Percentiles rank a stretch among this genome's conserved stretches.
Evolutionary conservation across 2,329 filamentous ascomycete species (phyloP).

Genomic region (Nakataea oryzae): DNA sequence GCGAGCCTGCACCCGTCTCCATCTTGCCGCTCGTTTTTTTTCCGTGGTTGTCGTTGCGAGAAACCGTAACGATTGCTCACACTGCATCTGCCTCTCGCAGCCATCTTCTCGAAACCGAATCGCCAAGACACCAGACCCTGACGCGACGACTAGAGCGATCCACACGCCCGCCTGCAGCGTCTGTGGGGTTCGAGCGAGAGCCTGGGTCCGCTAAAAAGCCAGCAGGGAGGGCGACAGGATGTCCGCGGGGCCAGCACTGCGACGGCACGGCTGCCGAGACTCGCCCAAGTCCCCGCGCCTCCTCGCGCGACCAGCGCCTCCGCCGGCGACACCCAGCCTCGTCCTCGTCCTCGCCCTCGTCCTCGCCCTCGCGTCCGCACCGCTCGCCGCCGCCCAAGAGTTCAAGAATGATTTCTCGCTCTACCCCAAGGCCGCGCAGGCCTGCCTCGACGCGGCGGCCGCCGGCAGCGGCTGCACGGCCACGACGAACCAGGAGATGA

Average conservation of each 20-base stretch:
- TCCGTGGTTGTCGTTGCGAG: background rate
- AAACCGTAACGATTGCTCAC: too few relatives aligned
- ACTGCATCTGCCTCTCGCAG: too few relatives aligned
- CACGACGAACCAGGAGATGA: conserved; percentile 26
- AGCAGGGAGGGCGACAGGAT: background rate
- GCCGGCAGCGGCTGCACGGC: conserved; percentile 28
- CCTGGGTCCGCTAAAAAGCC: background rate
- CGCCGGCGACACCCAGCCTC: background rate
- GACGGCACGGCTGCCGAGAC: background rate
- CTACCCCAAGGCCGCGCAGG: conserved; percentile 29
- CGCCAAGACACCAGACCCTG: too few relatives aligned
- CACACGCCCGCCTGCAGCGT: background rate
- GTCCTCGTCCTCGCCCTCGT: conserved; percentile 17
- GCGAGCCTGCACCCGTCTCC: background rate
- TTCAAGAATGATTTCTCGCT: conserved; percentile 28
- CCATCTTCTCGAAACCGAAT: too few relatives aligned
- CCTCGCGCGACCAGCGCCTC: background rate
- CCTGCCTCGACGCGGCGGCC: conserved; percentile 32
- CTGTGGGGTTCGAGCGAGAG: background rate
- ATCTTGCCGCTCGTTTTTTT: background rate
- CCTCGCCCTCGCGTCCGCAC: conserved; percentile 12
- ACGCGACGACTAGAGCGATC: background rate
- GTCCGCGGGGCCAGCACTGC: too few relatives aligned
- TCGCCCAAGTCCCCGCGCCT: background rate
- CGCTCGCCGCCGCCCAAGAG: conserved; percentile 10